Evolutionary conservation across 2,329 filamentous ascomycete genomes (phyloP).

Genomic region (Verticillium isaacii): DNA sequence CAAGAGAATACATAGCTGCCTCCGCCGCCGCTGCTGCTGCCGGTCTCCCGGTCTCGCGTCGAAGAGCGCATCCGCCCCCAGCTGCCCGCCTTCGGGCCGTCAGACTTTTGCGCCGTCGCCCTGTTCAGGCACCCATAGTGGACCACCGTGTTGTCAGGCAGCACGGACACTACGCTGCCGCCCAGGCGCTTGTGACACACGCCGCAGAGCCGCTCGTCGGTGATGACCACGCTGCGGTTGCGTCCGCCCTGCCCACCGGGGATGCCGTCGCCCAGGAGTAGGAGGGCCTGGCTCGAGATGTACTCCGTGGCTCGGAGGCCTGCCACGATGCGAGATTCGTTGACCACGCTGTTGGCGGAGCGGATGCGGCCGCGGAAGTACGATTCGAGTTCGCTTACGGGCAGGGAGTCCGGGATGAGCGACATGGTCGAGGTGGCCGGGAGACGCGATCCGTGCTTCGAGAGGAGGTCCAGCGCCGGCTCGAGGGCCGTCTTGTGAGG

Average conservation of each 20-base stretch:
- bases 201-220: slow-evolving; percentile 83
- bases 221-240: slow-evolving; percentile 69
- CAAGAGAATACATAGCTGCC: slow-evolving; percentile 8
- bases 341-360: slow-evolving; percentile 74
- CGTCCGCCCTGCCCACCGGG: slow-evolving; percentile 46
- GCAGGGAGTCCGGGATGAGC: slow-evolving; percentile 76
- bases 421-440: slow-evolving; percentile 82
- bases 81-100: slow-evolving; percentile 24
- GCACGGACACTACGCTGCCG: slow-evolving; percentile 83
- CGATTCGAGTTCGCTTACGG: slow-evolving; percentile 73
- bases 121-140: slow-evolving; percentile 72
- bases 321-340: slow-evolving; percentile 73
- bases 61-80: slow-evolving; percentile 28
- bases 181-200: slow-evolving; percentile 93
- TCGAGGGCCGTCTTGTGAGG: slow-evolving; percentile 68
- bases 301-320: slow-evolving; percentile 74
- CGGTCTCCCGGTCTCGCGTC: not conserved
- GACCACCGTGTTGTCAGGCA: slow-evolving; percentile 77
- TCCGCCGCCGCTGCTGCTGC: slow-evolving; percentile 12
- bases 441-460: slow-evolving; percentile 84
- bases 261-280: slow-evolving; percentile 68
- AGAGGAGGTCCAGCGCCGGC: slow-evolving; percentile 82
- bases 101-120: slow-evolving; percentile 31
- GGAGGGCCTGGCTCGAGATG: slow-evolving; percentile 66
- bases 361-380: slow-evolving; percentile 93